phyloP scores from a whole-genome alignment of 345 rosid species.

The Salix udensis region DNA sequence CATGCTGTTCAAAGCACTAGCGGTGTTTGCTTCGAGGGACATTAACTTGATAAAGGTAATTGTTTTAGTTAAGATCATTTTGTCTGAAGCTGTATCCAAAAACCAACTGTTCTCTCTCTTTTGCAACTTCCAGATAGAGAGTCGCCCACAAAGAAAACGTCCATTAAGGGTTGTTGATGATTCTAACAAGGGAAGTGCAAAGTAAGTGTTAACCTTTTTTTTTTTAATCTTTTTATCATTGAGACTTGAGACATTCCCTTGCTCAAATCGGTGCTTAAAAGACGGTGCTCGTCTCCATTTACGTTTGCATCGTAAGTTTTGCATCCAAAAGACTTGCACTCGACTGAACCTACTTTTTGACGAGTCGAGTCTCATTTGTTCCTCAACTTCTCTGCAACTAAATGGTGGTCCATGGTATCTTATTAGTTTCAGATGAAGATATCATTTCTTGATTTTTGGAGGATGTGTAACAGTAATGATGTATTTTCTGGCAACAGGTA shows the following conservation, averaged over 20 bases:
- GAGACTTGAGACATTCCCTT: not conserved
- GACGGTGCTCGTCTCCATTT: not conserved
- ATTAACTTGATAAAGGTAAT: conserved; percentile 79
- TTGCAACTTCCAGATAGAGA: conserved; percentile 61
- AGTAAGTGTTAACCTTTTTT: conserved; percentile 36
- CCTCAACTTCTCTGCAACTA: not conserved
- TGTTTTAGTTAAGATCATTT: not conserved
- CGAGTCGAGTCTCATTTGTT: not conserved
- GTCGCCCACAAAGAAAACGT: conserved; percentile 75
- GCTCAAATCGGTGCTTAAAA: not conserved
- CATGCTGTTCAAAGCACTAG: conserved; percentile 77
- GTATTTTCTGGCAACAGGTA: conserved; percentile 48
- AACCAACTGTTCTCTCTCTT: not conserved
- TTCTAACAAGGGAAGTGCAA: conserved; percentile 72
- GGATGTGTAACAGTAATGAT: not conserved
- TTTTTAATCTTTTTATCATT: no score
- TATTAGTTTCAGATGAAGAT: not conserved
- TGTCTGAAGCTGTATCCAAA: not conserved
- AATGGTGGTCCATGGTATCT: not conserved
- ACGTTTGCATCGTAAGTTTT: not conserved
- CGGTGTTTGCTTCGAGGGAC: conserved; percentile 81
- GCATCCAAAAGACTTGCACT: not conserved
- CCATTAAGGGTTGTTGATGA: conserved; percentile 79
- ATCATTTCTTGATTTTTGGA: not conserved
- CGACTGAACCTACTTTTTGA: not conserved